These are phyloP conservation scores for Tilletia horrida DNA, from an alignment of 1,284 basidiomycete genomes.

Conservation along the genomic window DNA sequence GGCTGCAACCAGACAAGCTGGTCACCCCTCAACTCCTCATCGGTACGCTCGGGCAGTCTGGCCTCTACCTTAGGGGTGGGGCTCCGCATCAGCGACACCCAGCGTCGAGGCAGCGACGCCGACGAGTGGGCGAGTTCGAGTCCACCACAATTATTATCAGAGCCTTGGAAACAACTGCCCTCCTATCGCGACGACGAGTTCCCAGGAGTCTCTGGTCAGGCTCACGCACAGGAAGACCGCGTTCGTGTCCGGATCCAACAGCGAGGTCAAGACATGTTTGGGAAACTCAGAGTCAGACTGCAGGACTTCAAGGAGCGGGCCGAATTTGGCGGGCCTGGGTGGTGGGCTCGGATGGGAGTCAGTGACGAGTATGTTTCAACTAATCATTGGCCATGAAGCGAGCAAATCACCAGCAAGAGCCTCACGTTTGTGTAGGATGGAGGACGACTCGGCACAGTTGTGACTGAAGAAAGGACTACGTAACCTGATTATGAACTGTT, in stretches of 20 bases:
- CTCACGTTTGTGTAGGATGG: too few relatives aligned
- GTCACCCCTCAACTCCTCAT: too few relatives aligned
- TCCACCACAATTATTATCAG: too few relatives aligned
- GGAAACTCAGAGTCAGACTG: neutral
- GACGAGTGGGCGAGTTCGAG: too few relatives aligned
- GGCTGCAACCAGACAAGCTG: too few relatives aligned
- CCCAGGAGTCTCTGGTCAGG: neutral
- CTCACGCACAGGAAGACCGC: constrained; percentile 1
- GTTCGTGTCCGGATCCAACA: constrained; percentile 11
- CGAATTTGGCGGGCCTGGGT: neutral
- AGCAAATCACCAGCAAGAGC: neutral
- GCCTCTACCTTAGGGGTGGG: constrained; percentile 1
- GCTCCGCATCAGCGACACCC: neutral
- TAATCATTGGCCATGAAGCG: too few relatives aligned
- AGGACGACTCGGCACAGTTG: too few relatives aligned
- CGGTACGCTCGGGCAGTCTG: neutral
- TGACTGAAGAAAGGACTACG: too few relatives aligned
- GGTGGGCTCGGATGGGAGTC: constrained; percentile 8
- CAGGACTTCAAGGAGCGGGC: constrained; percentile 14
- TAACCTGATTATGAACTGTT: too few relatives aligned
- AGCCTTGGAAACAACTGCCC: too few relatives aligned
- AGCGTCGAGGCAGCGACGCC: too few relatives aligned
- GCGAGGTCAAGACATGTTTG: constrained; percentile 8
- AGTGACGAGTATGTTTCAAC: neutral
- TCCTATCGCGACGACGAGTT: too few relatives aligned